A percentile compares a stretch with the other conserved stretches of the same genome.
Evolutionary conservation across 208 protist species (phyloP).

Genomic region (Eutreptiella sp.): DNA sequence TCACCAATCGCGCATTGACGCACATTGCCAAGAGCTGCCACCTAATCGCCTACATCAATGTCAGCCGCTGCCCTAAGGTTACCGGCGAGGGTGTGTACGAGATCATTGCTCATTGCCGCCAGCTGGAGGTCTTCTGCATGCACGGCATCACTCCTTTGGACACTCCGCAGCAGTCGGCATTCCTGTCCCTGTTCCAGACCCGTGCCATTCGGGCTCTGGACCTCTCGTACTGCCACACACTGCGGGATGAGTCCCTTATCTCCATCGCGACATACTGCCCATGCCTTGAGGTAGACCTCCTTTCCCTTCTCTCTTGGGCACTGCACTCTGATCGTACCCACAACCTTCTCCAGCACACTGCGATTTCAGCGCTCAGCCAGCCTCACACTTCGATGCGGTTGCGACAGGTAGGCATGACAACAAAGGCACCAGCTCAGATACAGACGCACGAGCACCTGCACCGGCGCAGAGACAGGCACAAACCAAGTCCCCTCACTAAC

Average conservation of each 20-base stretch:
- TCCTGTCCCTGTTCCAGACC: background rate
- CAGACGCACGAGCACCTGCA: too few relatives aligned
- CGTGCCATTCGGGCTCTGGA: slow-evolving; percentile 4
- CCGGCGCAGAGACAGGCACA: too few relatives aligned
- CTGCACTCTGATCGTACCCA: too few relatives aligned
- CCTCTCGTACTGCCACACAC: slow-evolving; percentile 18
- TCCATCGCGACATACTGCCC: slow-evolving; percentile 13
- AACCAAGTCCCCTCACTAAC: too few relatives aligned
- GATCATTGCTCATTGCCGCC: background rate
- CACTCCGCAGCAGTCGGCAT: background rate
- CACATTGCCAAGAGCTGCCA: slow-evolving; percentile 20
- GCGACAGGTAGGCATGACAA: too few relatives aligned
- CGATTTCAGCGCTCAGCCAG: too few relatives aligned
- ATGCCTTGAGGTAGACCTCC: background rate
- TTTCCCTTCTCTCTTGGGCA: too few relatives aligned
- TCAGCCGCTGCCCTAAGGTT: slow-evolving; percentile 7
- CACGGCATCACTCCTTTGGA: slow-evolving; percentile 3
- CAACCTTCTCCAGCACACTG: too few relatives aligned
- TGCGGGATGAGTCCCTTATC: slow-evolving; percentile 8
- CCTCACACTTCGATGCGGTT: too few relatives aligned
- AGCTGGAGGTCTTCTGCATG: slow-evolving; percentile 14
- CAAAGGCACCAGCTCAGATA: too few relatives aligned
- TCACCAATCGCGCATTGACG: slow-evolving; percentile 13
- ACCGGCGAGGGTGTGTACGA: slow-evolving; percentile 6
- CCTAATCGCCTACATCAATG: slow-evolving; percentile 14